Conservation (phyloP, 768 basidiomycete species). For the Coprinopsis cinerea region DNA sequence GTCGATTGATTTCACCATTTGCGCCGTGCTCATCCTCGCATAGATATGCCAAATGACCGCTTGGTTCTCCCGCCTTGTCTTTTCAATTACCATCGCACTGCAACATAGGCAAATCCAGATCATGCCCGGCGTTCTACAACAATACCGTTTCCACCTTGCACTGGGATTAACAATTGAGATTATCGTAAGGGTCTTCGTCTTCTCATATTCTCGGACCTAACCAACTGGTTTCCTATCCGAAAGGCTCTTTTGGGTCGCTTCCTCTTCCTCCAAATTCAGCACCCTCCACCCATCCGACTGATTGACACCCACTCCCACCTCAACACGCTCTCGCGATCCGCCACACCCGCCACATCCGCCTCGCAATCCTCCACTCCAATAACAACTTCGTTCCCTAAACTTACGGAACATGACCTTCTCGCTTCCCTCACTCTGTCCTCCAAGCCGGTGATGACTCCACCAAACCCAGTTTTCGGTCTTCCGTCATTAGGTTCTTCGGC, state of each 20-base stretch:
- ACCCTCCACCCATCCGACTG: slow-evolving; percentile 66
- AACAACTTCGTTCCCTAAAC: slow-evolving; percentile 15
- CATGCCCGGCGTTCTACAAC: slow-evolving; percentile 26
- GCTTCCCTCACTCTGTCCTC: slow-evolving; percentile 61
- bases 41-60: slow-evolving; percentile 54
- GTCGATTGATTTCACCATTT: slow-evolving; percentile 17
- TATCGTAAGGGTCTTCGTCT: slow-evolving; percentile 35
- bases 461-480: slow-evolving; percentile 61
- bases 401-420: slow-evolving; percentile 50
- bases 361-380: slow-evolving; percentile 15
- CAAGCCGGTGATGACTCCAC: slow-evolving; percentile 45
- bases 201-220: background rate
- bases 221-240: background rate
- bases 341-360: slow-evolving; percentile 33
- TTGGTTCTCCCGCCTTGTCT: slow-evolving; percentile 50
- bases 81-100: slow-evolving; percentile 36
- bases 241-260: slow-evolving; percentile 51
- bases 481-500: slow-evolving; percentile 46
- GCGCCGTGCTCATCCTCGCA: slow-evolving; percentile 4
- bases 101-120: slow-evolving; percentile 33
- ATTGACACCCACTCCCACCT: slow-evolving; percentile 49
- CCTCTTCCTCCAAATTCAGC: slow-evolving; percentile 54
- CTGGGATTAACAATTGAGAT: slow-evolving; percentile 46
- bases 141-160: slow-evolving; percentile 42
- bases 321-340: slow-evolving; percentile 33